Conservation (phyloP, 768 basidiomycete species). For the Lentinula guzmanii region DNA sequence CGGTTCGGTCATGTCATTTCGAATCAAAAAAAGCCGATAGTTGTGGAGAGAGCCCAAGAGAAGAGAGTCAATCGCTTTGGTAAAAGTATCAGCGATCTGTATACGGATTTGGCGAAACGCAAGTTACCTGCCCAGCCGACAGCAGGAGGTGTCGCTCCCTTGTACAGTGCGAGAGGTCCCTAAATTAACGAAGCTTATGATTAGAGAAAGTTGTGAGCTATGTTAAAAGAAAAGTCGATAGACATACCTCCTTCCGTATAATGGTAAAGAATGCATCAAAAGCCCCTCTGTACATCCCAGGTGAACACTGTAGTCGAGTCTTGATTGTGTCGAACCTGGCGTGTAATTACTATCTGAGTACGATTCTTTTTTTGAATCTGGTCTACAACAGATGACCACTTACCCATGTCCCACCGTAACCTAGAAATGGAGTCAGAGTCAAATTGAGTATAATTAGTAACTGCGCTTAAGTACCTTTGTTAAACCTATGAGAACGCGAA, state of each 20-base stretch:
- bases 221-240: background rate
- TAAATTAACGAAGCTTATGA: constrained; percentile 16
- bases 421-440: constrained; percentile 22
- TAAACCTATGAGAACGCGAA: constrained; percentile 28
- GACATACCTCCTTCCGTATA: constrained; percentile 52
- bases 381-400: background rate
- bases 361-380: background rate
- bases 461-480: constrained; percentile 39
- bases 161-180: constrained; percentile 65
- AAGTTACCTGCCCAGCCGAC: constrained; percentile 51
- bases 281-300: constrained; percentile 57
- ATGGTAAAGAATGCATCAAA: constrained; percentile 53
- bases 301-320: constrained; percentile 64
- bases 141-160: constrained; percentile 68
- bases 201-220: constrained; percentile 3
- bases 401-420: constrained; percentile 70
- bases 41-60: constrained; percentile 67
- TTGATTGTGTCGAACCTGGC: constrained; percentile 68
- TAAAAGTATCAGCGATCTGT: background rate
- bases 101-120: background rate
- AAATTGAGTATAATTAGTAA: background rate
- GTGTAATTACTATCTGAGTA: background rate
- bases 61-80: constrained; percentile 54
- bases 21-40: constrained; percentile 56
- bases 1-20: constrained; percentile 46